Percentiles rank a stretch among this genome's conserved stretches.
These are phyloP conservation scores for Clitopilus hobsonii DNA, from an alignment of 768 basidiomycete species.

Conservation along the genomic window DNA sequence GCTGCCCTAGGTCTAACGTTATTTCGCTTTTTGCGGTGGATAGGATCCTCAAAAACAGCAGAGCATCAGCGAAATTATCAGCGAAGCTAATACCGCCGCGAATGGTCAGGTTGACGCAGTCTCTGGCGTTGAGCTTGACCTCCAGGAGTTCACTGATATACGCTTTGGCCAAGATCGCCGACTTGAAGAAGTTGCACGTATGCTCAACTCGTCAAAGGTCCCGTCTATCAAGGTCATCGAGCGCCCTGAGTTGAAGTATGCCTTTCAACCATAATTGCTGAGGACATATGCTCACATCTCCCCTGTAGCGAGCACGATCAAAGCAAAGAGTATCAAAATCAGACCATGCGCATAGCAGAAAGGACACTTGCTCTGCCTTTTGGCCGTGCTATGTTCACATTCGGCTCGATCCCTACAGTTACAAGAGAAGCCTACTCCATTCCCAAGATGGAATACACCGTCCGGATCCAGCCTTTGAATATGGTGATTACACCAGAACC, in stretches of 20 bases:
- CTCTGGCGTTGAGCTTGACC: slow-evolving; percentile 68
- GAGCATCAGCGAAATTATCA: slow-evolving; percentile 48
- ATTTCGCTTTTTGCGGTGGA: neutral
- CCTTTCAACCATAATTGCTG: neutral
- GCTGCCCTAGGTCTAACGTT: slow-evolving; percentile 5
- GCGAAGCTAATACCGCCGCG: slow-evolving; percentile 44
- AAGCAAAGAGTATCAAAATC: slow-evolving; percentile 77
- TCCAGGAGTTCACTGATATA: slow-evolving; percentile 73
- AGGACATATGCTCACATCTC: slow-evolving; percentile 3
- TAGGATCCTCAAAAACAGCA: slow-evolving; percentile 51
- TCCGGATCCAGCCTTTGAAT: slow-evolving; percentile 73
- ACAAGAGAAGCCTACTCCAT: slow-evolving; percentile 75
- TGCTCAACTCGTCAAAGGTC: slow-evolving; percentile 78
- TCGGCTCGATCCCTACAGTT: slow-evolving; percentile 72
- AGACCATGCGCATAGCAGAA: slow-evolving; percentile 76
- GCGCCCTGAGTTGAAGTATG: slow-evolving; percentile 57
- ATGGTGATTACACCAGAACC: slow-evolving; percentile 57
- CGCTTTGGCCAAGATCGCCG: slow-evolving; percentile 89
- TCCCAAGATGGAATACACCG: slow-evolving; percentile 73
- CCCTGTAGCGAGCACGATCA: slow-evolving; percentile 77
- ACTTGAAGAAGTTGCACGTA: slow-evolving; percentile 85
- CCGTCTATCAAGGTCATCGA: slow-evolving; percentile 63
- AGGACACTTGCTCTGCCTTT: slow-evolving; percentile 87
- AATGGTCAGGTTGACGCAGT: slow-evolving; percentile 52
- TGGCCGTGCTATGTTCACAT: slow-evolving; percentile 90